Percentiles rank a stretch among this genome's conserved stretches.
These are phyloP conservation scores for Fusarium chuoi DNA, from an alignment of 2,329 filamentous ascomycete species.

Conservation along the genomic window DNA sequence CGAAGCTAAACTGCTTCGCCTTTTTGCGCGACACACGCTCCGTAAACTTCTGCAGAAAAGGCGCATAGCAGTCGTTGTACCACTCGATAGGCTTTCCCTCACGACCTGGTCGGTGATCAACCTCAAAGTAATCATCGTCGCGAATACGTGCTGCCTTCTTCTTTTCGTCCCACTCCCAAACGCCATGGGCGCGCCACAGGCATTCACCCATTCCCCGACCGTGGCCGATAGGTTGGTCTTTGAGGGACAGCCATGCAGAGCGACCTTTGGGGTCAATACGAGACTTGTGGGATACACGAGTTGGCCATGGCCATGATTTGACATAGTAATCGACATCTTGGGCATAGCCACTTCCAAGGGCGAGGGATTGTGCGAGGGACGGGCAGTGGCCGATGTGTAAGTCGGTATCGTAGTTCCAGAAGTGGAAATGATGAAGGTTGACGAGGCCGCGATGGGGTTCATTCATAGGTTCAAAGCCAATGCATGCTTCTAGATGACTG, in stretches of 20 bases:
- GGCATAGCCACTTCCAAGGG: conserved; percentile 52
- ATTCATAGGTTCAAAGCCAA: conserved; percentile 56
- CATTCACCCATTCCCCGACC: conserved; percentile 47
- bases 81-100: conserved; percentile 52
- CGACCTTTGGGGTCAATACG: conserved; percentile 51
- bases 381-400: conserved; percentile 55
- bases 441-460: conserved; percentile 56
- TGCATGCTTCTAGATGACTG: conserved; percentile 47
- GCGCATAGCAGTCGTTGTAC: conserved; percentile 56
- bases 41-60: conserved; percentile 52
- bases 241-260: conserved; percentile 48
- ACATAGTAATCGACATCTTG: conserved; percentile 53
- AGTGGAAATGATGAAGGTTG: conserved; percentile 52
- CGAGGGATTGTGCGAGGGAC: conserved; percentile 51
- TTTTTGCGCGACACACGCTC: conserved; percentile 48
- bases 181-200: conserved; percentile 54
- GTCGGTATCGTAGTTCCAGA: conserved; percentile 56
- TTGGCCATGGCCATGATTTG: conserved; percentile 56
- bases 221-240: conserved; percentile 10
- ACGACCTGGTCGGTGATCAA: conserved; percentile 51
- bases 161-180: conserved; percentile 50
- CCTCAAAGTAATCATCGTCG: conserved; percentile 50
- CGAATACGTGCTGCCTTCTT: conserved; percentile 43
- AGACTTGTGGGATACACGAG: conserved; percentile 50
- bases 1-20: conserved; percentile 48